Conservation (phyloP, 306 rosid genomes). For the Vachellia pachyceras region DNA sequence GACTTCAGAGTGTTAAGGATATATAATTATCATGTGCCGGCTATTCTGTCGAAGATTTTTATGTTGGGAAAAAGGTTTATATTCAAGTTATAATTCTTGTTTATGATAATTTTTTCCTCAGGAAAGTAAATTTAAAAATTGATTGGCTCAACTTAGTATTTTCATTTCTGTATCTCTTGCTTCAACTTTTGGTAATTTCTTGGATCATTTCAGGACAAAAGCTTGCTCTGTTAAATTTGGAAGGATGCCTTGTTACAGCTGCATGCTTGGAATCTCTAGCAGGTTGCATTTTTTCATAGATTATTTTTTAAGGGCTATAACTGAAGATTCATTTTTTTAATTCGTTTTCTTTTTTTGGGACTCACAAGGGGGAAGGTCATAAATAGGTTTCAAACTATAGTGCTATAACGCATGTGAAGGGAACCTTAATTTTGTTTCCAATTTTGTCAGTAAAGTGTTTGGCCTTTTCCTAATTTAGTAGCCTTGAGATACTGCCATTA, state of each 20-base stretch:
- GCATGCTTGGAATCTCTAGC: conserved; percentile 88
- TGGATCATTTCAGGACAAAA: conserved; percentile 67
- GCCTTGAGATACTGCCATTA: background rate
- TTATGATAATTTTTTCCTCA: conserved; percentile 20
- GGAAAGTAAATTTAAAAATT: conserved; percentile 12
- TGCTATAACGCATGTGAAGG: background rate
- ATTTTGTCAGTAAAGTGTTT: background rate
- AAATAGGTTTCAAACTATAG: background rate
- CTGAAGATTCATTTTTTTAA: background rate
- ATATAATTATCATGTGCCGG: conserved; percentile 29
- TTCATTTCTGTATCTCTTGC: conserved; percentile 7
- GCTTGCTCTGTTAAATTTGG: conserved; percentile 81
- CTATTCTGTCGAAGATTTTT: background rate
- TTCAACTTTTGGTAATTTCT: conserved; percentile 30
- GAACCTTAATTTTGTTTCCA: background rate
- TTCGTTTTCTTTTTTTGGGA: background rate
- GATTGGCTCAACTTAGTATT: conserved; percentile 17
- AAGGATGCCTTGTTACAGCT: conserved; percentile 92
- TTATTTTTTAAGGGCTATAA: background rate
- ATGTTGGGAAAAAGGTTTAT: conserved; percentile 16
- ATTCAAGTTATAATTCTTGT: conserved; percentile 11
- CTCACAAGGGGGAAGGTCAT: background rate
- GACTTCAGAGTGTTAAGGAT: conserved; percentile 18
- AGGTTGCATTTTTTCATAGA: conserved; percentile 59
- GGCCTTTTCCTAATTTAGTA: conserved; percentile 2